Percentiles rank a stretch among this genome's conserved stretches.
Evolutionary conservation across 495 filamentous ascomycete genomes (phyloP).

Genomic region (Aspergillus egyptiacus): DNA sequence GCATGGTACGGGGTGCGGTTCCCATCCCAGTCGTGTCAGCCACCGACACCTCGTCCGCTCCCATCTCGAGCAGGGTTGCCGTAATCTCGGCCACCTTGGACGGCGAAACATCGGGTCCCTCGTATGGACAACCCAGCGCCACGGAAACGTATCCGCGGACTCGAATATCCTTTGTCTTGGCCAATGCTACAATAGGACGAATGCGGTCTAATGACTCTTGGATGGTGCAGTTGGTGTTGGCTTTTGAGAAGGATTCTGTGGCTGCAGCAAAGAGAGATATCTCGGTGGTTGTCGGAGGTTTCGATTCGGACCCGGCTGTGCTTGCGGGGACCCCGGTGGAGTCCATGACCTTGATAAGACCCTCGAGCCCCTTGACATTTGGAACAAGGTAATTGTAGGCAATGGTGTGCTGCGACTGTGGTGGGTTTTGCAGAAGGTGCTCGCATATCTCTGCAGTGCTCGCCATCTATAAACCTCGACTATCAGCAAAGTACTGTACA

Average conservation of each 20-base stretch:
- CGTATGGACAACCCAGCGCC: constrained; percentile 89
- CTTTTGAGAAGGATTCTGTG: constrained; percentile 83
- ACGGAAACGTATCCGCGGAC: constrained; percentile 95
- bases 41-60: constrained; percentile 87
- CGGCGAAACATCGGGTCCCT: constrained; percentile 76
- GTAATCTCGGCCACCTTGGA: constrained; percentile 78
- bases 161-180: constrained; percentile 62
- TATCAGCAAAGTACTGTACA: constrained; percentile 5
- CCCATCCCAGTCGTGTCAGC: constrained; percentile 98
- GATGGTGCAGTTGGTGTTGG: constrained; percentile 88
- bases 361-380: constrained; percentile 74
- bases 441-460: constrained; percentile 79
- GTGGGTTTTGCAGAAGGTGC: constrained; percentile 57
- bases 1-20: constrained; percentile 71
- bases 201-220: constrained; percentile 73
- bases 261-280: constrained; percentile 90
- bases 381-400: constrained; percentile 93
- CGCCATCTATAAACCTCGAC: constrained; percentile 62
- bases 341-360: constrained; percentile 41
- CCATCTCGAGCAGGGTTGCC: constrained; percentile 81
- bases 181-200: constrained; percentile 64
- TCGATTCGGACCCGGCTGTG: constrained; percentile 30
- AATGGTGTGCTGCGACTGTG: constrained; percentile 55
- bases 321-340: constrained; percentile 36
- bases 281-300: constrained; percentile 50